Evolutionary conservation across 495 filamentous ascomycete species (phyloP), one percentile per base, ranked within the genome.

Genomic region (Clavariopsis aquatica): DNA sequence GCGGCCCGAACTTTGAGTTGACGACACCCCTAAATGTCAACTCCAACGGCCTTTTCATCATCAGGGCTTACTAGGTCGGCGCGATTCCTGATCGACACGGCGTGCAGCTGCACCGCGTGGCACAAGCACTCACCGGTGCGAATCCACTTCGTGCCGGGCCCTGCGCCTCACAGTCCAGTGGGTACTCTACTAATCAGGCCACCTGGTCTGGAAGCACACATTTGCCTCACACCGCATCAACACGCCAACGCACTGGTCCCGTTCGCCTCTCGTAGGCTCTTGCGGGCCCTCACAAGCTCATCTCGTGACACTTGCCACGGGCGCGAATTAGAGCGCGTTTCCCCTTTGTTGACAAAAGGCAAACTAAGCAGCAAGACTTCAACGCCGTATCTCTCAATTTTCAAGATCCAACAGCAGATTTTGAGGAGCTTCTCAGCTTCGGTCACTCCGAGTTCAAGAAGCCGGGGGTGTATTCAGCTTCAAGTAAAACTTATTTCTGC

Each of bases 1-100:
- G 47, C 47, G 47, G 20, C 47, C 24, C 6, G 47, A 49, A 49
- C 47, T 27, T 49, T 49, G 47, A 49, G 24, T 27, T 49, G 47
- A 49, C 47, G 47, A 49, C 47, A 43, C 6, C 4, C 47, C 47
- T 49, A 49, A 27, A 9, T 22, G 2, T 22, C 23, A 49, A 19
- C 17, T 49, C 19, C 24, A 49, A 43, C 4, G 38, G 38, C 15
- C 12, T 43, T 43, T 12, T 5, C 31, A 12, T 12, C 31, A 6
- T 5, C 38, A 17, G n/a, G 38, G 38, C 38, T 43, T 43, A 43
- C 38, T 43, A 17, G 38, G 38, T 6, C 38, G 38, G 5, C 38
- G 38, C 6, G 12, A 8, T 43, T 43, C 15, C 38, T 6, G 38
- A 43, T 43, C 38, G 13, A 43, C 38, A 43, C 13, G 13, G 2